Base-by-base conservation (phyloP, 2,329 filamentous ascomycete genomes). In the Sporothrix variecibatus region DNA sequence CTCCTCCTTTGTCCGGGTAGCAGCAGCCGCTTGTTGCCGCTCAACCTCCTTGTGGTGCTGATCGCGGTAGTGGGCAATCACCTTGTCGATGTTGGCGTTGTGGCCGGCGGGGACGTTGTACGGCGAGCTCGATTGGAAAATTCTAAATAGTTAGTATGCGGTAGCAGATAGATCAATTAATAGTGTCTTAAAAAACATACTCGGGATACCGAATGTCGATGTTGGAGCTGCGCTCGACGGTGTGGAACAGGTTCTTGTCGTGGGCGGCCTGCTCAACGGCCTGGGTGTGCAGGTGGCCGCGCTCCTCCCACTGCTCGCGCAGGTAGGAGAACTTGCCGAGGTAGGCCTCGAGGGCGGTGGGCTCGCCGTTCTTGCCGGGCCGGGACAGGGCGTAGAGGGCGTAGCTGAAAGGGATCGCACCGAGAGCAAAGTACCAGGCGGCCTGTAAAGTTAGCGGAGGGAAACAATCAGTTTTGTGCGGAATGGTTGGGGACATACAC, bases 161-260 rank as follows among this genome's bases (percentile, higher is more conserved):
- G 2, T 6, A 49, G 43, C 11, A 68, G 0, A 7, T n/a, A n/a
- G n/a, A n/a, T n/a, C n/a, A n/a, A n/a, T n/a, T n/a, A n/a, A n/a
- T n/a, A n/a, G n/a, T n/a, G n/a, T n/a, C n/a, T n/a, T n/a, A n/a
- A n/a, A n/a, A n/a, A n/a, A 86, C 87, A 76, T 85, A 90, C 88
- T 90, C 88, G 62, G 88, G 88, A 76, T 82, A 88, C 77, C 85
- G 84, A 77, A 90, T 83, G 76, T 90, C 87, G 77, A 87, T 81
- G 77, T 84, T 84, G 76, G 79, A 80, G 80, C 84, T 84, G 79
- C 83, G 84, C 77, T 82, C 81, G 72, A 81, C 82, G 77, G 86
- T 83, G 77, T 84, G 80, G 77, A 90, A 85, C 71, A 90, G 83
- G 77, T 89, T 86, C 79, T 85, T 87, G 82, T 90, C 88, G 79